Evolutionary conservation across 495 filamentous ascomycete genomes (phyloP).

Genomic region (Tetracladium setigerum): DNA sequence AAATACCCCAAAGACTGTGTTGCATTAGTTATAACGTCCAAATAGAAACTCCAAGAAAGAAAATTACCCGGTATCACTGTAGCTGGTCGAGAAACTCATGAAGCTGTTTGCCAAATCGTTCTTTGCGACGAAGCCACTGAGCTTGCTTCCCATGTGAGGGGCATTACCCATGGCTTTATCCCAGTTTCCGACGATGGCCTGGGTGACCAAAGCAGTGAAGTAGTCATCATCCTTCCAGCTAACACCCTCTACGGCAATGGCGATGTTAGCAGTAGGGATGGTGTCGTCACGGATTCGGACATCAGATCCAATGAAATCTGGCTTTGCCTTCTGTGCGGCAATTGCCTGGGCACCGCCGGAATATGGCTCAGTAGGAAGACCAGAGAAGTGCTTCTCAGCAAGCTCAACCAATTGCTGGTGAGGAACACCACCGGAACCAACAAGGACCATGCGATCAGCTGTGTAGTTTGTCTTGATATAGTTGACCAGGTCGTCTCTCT

Average conservation of each 20-base stretch:
- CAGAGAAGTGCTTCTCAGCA: constrained; percentile 91
- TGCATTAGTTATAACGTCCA: constrained; percentile 12
- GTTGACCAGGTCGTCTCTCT: constrained; percentile 76
- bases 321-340: constrained; percentile 71
- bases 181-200: constrained; percentile 99
- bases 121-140: constrained; percentile 86
- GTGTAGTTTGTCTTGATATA: constrained; percentile 99
- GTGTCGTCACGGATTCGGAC: constrained; percentile 93
- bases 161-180: constrained; percentile 98
- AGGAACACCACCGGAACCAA: constrained; percentile 88
- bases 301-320: constrained; percentile 94
- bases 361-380: constrained; percentile 60
- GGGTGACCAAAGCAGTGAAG: constrained; percentile 94
- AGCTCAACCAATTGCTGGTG: constrained; percentile 91
- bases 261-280: constrained; percentile 91
- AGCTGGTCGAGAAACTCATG: constrained; percentile 99
- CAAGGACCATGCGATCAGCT: constrained; percentile 97
- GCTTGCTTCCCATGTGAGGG: constrained; percentile 92
- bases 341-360: constrained; percentile 57
- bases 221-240: constrained; percentile 99
- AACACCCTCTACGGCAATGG: constrained; percentile 97
- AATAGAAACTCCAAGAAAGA: neutral
- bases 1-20: constrained; percentile 94
- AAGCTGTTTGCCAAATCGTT: constrained; percentile 96
- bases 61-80: constrained; percentile 93